Percentiles rank a stretch among this genome's conserved stretches.
phyloP scores from a whole-genome alignment of 169 alveolate genomes.

The Cryptosporidium ubiquitum region DNA sequence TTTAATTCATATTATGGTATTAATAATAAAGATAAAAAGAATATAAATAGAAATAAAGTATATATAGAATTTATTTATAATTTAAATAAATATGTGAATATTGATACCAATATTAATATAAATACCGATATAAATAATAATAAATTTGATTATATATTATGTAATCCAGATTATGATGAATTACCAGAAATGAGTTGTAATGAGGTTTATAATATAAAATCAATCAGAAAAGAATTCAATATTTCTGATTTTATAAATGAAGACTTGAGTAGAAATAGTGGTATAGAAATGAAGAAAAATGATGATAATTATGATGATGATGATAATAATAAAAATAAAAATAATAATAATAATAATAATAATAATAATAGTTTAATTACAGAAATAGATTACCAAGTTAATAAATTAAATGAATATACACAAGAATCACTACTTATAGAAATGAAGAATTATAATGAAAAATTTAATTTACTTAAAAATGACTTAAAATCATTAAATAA shows the following conservation, averaged over 20 bases:
- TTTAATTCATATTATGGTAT: neutral
- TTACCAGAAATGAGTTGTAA: neutral
- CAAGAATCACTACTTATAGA: neutral
- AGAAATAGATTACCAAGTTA: slow-evolving; percentile 1
- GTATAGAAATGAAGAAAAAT: no score
- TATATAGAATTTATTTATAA: neutral
- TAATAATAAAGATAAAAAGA: neutral
- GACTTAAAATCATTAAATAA: neutral
- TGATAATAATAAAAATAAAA: neutral
- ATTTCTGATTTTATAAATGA: neutral
- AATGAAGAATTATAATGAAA: neutral
- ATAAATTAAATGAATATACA: neutral
- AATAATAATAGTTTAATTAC: neutral
- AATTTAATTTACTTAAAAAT: neutral
- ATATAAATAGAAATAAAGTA: neutral
- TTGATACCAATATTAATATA: neutral
- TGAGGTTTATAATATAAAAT: neutral
- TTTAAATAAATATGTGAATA: neutral
- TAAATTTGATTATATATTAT: neutral
- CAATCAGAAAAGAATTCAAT: neutral
- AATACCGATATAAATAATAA: neutral
- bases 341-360: neutral
- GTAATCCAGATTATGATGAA: slow-evolving; percentile 39
- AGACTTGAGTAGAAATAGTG: no score
- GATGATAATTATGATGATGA: neutral